A percentile compares a stretch with the other conserved stretches of the same genome.
phyloP scores from a whole-genome alignment of 1,139 yeast species.

The Meyerozyma athensensis region DNA sequence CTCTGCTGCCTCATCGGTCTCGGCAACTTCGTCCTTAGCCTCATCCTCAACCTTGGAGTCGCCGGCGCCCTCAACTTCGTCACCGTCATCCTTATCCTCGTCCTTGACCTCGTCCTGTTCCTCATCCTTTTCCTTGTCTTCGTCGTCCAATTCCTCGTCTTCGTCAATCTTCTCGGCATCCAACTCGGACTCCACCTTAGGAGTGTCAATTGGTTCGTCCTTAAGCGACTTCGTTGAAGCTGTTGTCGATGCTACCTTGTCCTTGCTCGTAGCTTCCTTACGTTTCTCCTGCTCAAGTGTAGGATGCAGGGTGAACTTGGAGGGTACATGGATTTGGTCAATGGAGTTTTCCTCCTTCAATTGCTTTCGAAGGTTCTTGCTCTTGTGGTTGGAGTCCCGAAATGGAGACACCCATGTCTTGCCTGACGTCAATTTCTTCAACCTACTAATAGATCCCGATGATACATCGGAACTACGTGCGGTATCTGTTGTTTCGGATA shows the following conservation, averaged over 20 bases:
- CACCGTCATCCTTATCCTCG: conserved; percentile 9
- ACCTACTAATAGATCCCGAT: conserved; percentile 13
- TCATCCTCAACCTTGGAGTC: conserved; percentile 9
- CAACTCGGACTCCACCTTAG: conserved; percentile 10
- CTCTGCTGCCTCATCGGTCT: conserved; percentile 8
- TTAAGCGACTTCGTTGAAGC: conserved; percentile 10
- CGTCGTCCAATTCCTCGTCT: conserved; percentile 7
- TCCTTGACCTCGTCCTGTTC: conserved; percentile 8
- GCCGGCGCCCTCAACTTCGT: conserved; percentile 11
- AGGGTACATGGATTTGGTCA: conserved; percentile 35
- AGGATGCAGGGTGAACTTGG: conserved; percentile 39
- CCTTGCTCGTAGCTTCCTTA: conserved; percentile 14
- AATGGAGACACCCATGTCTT: conserved; percentile 52
- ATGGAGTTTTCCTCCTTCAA: conserved; percentile 34
- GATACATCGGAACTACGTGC: conserved; percentile 3
- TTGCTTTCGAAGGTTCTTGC: conserved; percentile 31
- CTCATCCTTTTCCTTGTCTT: conserved; percentile 7
- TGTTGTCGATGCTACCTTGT: conserved; percentile 8
- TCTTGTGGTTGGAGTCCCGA: conserved; percentile 24
- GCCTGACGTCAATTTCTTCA: conserved; percentile 36
- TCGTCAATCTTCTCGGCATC: conserved; percentile 7
- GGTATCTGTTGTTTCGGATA: conserved; percentile 5
- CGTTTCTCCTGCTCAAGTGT: conserved; percentile 32
- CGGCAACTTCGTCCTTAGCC: conserved; percentile 10
- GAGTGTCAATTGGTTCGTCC: conserved; percentile 12